These are phyloP conservation scores for Aspergillus sp. DNA, from an alignment of 2,329 filamentous ascomycete species.

Conservation along the genomic window DNA sequence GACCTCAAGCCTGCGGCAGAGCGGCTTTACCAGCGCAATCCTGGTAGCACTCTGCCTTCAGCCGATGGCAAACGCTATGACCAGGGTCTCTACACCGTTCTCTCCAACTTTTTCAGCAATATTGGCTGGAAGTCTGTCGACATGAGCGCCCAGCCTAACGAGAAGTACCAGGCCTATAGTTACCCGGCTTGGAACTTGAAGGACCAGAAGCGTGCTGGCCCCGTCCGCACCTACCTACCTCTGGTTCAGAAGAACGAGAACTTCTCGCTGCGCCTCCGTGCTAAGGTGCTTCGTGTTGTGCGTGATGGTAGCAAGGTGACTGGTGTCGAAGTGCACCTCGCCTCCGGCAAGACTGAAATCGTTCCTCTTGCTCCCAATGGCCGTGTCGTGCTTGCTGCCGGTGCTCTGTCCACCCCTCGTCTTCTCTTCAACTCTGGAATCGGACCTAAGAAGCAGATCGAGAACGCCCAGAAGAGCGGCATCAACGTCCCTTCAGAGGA, in stretches of 20 bases:
- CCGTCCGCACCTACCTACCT: conserved; percentile 69
- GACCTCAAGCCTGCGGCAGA: conserved; percentile 62
- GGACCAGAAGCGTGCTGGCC: conserved; percentile 66
- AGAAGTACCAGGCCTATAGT: conserved; percentile 66
- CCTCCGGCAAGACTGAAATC: conserved; percentile 52
- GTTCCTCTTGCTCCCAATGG: conserved; percentile 62
- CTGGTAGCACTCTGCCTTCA: conserved; percentile 66
- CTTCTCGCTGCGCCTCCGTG: conserved; percentile 67
- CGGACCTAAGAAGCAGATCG: conserved; percentile 55
- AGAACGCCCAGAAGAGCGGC: conserved; percentile 44
- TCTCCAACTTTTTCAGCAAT: conserved; percentile 58
- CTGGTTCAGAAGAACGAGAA: conserved; percentile 59
- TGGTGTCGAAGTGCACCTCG: conserved; percentile 42
- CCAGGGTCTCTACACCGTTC: conserved; percentile 64
- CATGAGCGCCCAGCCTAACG: conserved; percentile 58
- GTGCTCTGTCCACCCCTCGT: conserved; percentile 69
- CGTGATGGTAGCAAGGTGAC: conserved; percentile 62
- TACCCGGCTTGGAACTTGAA: conserved; percentile 68
- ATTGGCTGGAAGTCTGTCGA: conserved; percentile 64
- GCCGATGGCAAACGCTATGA: conserved; percentile 66
- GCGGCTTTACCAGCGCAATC: conserved; percentile 68
- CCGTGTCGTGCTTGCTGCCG: conserved; percentile 67
- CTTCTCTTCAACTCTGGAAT: conserved; percentile 69
- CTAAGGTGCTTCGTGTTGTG: conserved; percentile 65
- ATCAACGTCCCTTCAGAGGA: conserved; percentile 42